phyloP scores from a whole-genome alignment of 1,139 yeast species.

The Yamadazyma siamensis region DNA sequence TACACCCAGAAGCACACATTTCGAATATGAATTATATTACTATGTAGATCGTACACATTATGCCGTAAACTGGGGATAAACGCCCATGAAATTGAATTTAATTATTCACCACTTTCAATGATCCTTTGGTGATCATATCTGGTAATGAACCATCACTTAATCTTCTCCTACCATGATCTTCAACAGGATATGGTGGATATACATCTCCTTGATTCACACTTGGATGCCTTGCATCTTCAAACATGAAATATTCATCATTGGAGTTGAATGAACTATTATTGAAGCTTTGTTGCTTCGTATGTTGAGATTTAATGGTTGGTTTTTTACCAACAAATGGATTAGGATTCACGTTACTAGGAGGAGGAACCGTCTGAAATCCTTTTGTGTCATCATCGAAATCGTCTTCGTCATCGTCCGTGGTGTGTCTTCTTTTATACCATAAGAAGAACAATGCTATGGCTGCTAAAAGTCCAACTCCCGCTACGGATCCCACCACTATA shows the following conservation, averaged over 20 bases:
- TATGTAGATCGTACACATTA: no score
- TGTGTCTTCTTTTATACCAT: slow-evolving; percentile 34
- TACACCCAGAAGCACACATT: no score
- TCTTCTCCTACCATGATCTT: slow-evolving; percentile 47
- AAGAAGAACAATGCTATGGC: slow-evolving; percentile 39
- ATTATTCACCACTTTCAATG: slow-evolving; percentile 45
- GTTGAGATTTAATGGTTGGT: slow-evolving; percentile 14
- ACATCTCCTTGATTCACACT: slow-evolving; percentile 10
- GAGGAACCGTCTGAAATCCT: slow-evolving; percentile 24
- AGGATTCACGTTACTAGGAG: slow-evolving; percentile 21
- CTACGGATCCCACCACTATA: slow-evolving; percentile 60
- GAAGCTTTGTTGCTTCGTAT: slow-evolving; percentile 15
- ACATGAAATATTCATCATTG: slow-evolving; percentile 23
- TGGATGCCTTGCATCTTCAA: slow-evolving; percentile 15
- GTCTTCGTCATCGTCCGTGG: slow-evolving; percentile 34
- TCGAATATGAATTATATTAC: no score
- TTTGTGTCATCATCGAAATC: slow-evolving; percentile 16
- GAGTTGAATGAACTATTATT: slow-evolving; percentile 24
- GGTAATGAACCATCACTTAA: slow-evolving; percentile 73
- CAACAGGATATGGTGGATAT: slow-evolving; percentile 15
- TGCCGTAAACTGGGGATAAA: no score
- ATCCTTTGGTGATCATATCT: slow-evolving; percentile 51
- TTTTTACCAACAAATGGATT: slow-evolving; percentile 20
- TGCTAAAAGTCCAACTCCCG: slow-evolving; percentile 43
- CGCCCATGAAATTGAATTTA: no score